Evolutionary conservation across 2,329 filamentous ascomycete genomes (phyloP), one percentile per base, ranked within the genome.

Genomic region (Emergomyces africanus): DNA sequence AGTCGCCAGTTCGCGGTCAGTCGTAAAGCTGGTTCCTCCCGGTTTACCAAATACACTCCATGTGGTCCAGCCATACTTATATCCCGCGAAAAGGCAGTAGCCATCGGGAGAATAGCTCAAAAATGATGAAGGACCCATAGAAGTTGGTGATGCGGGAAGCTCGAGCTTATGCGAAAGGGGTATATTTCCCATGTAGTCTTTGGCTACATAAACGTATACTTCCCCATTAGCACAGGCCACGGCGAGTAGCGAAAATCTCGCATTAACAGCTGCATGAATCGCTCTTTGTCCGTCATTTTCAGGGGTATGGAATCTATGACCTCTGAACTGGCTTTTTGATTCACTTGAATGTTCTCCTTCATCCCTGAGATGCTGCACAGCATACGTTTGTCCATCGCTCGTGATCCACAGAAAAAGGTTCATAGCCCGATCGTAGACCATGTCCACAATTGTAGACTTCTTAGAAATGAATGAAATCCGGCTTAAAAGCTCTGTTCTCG

Each of bases 1-100:
- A 54, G 80, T 75, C 2, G 85, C 83, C 42, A 90, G 77, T 1
- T 76, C 73, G 30, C 78, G 77, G 66, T 95, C 88, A 14, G 83
- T 79, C 6, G 81, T 79, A 70, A 97, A 97, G 69, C 89, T 96
- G 65, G 84, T 89, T 59, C 87, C 90, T 15, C 90, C 86, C 2
- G 87, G 81, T 72, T 96, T 96, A 39, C 94, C 94, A 72, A 95
- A 99, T 42, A 97, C 94, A 70, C 92, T 97, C 92, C 92, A 99
- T 53, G 86, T 92, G 4, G 89, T 87, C 94, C 94, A 99, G 0
- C 94, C 95, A 60, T 86, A 85, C 67, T 94, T 86, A 68, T 92
- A 97, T 1, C 92, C 94, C 49, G 88, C 90, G 72, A 99, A 96
- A 9, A 99, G 80, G 70, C 91, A 96, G 71, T 97, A 96, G 20